These are phyloP conservation scores for Veloporphyrellus conicus DNA, from an alignment of 1,284 basidiomycete species.

Conservation along the genomic window DNA sequence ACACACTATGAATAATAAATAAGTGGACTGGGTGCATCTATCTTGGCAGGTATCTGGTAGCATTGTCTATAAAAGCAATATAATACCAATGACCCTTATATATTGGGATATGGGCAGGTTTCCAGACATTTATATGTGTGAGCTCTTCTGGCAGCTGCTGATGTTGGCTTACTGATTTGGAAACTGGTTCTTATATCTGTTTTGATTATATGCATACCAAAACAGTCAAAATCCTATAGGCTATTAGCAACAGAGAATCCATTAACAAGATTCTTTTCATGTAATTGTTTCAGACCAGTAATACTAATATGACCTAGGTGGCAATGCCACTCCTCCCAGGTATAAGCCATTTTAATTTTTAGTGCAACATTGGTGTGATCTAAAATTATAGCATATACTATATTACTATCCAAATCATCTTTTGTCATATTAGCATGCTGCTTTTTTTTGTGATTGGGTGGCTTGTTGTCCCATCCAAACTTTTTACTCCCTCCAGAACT, in stretches of 20 bases:
- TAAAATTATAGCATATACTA: no score
- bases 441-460: not conserved
- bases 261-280: not conserved
- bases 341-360: not conserved
- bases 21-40: no score
- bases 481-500: no score
- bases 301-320: slow-evolving; percentile 2
- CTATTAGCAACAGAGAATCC: not conserved
- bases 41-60: no score
- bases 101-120: not conserved
- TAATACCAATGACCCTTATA: not conserved
- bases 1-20: no score
- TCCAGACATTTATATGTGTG: slow-evolving; percentile 2
- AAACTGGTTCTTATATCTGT: not conserved
- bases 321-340: slow-evolving; percentile 8
- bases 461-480: not conserved
- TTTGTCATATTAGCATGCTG: not conserved
- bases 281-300: not conserved
- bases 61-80: not conserved
- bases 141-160: not conserved
- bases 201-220: not conserved
- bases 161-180: not conserved
- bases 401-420: not conserved
- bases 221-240: not conserved
- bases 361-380: not conserved